Evolutionary conservation across 2,329 filamentous ascomycete species (phyloP).

Genomic region (Biscogniauxia marginata): DNA sequence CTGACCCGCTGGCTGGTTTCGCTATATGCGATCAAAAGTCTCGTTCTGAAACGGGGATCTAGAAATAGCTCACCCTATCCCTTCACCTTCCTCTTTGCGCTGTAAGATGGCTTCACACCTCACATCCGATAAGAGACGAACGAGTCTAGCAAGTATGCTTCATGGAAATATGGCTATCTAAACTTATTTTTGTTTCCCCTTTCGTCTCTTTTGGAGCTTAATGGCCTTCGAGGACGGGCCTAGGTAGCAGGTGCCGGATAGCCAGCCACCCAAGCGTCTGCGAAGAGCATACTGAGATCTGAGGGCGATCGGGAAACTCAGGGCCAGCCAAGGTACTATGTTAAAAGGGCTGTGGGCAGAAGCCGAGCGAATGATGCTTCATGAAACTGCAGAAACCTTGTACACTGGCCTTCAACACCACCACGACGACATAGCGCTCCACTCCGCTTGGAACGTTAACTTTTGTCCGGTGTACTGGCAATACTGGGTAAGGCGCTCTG

Average conservation of each 20-base stretch:
- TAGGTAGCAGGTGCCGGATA: neutral
- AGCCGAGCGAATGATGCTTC: neutral
- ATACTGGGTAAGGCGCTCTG: conserved; percentile 18
- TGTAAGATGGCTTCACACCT: neutral
- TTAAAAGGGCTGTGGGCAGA: neutral
- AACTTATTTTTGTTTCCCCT: neutral
- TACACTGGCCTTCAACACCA: conserved; percentile 5
- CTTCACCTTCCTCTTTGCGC: neutral
- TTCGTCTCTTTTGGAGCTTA: neutral
- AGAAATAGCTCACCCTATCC: neutral
- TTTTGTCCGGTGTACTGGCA: conserved; percentile 23
- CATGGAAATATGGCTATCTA: neutral
- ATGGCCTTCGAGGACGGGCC: neutral
- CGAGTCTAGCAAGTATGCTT: too few relatives aligned
- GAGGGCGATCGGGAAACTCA: neutral
- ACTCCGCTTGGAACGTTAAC: conserved; percentile 20
- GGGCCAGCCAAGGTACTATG: too few relatives aligned
- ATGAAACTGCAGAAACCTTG: neutral
- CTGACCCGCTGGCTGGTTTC: neutral
- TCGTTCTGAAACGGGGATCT: conserved; percentile 1
- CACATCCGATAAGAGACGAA: neutral
- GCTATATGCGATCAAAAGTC: neutral
- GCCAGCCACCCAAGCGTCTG: neutral
- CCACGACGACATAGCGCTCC: conserved; percentile 9
- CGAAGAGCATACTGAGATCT: neutral